These are phyloP conservation scores for Fusarium concolor DNA, from an alignment of 2,329 filamentous ascomycete genomes.

Conservation along the genomic window DNA sequence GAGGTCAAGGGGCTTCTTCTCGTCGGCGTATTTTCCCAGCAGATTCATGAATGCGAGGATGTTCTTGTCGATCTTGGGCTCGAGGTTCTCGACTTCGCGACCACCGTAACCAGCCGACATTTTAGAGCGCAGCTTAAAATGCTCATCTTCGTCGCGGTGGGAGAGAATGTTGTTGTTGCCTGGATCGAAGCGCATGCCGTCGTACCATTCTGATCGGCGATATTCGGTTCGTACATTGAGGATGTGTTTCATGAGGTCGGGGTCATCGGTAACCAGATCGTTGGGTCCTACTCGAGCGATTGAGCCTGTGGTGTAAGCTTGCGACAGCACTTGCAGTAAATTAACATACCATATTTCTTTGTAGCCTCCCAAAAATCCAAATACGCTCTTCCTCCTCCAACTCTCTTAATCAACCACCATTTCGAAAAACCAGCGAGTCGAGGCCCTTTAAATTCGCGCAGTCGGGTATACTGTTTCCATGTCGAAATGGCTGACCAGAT, in stretches of 20 bases:
- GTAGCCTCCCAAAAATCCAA: conserved; percentile 53
- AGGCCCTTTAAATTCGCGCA: conserved; percentile 57
- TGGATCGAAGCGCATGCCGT: conserved; percentile 63
- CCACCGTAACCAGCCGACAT: conserved; percentile 65
- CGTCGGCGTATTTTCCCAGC: conserved; percentile 16
- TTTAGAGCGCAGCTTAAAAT: conserved; percentile 57
- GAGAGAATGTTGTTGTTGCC: conserved; percentile 64
- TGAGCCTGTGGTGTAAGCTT: conserved; percentile 43
- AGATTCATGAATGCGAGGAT: conserved; percentile 59
- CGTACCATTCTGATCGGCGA: conserved; percentile 57
- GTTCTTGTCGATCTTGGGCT: conserved; percentile 61
- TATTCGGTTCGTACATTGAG: conserved; percentile 51
- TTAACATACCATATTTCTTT: conserved; percentile 50
- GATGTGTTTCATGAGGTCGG: conserved; percentile 53
- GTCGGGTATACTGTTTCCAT: conserved; percentile 50
- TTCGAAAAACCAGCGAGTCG: conserved; percentile 53
- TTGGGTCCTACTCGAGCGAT: conserved; percentile 57
- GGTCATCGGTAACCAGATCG: conserved; percentile 54
- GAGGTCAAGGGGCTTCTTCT: conserved; percentile 52
- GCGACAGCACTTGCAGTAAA: background rate
- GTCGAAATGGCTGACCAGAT: conserved; percentile 35
- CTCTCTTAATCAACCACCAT: conserved; percentile 52
- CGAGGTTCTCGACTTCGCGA: conserved; percentile 63
- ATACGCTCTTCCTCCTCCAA: conserved; percentile 50
- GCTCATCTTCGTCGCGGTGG: conserved; percentile 59